Conservation (phyloP, 768 basidiomycete species). For the Mycena olivaceomarginata region DNA sequence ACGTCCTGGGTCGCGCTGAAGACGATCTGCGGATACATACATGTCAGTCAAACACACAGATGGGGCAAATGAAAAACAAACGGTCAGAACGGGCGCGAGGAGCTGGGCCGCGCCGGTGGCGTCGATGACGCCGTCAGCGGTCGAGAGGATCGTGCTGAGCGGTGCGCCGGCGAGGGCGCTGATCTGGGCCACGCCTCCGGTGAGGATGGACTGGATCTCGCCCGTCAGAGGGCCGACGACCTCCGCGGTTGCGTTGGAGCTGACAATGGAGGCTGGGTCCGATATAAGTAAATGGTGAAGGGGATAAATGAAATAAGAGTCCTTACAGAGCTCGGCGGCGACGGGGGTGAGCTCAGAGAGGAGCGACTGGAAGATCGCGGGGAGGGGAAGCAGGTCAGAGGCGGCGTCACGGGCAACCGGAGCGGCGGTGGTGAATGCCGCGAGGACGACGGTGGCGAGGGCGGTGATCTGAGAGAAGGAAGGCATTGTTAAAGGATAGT, state of each 20-base stretch:
- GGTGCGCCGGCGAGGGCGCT: slow-evolving; percentile 35
- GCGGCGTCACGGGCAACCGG: slow-evolving; percentile 16
- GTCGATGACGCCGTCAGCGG: slow-evolving; percentile 36
- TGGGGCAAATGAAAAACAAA: background rate
- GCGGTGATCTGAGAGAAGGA: slow-evolving; percentile 37
- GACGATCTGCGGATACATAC: slow-evolving; percentile 14
- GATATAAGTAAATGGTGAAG: background rate
- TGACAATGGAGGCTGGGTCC: slow-evolving; percentile 28
- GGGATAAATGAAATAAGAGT: background rate
- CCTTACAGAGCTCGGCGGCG: slow-evolving; percentile 32
- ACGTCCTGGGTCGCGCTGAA: slow-evolving; percentile 24
- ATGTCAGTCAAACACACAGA: background rate
- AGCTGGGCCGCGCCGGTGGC: slow-evolving; percentile 30
- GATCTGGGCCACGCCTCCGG: slow-evolving; percentile 19
- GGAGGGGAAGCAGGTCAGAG: slow-evolving; percentile 28
- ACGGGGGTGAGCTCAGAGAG: slow-evolving; percentile 27
- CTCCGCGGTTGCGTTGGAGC: slow-evolving; percentile 30
- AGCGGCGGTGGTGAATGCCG: slow-evolving; percentile 34
- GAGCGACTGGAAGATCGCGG: slow-evolving; percentile 34
- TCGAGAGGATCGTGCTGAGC: slow-evolving; percentile 30
- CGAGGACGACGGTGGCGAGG: slow-evolving; percentile 38
- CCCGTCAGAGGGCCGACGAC: slow-evolving; percentile 28
- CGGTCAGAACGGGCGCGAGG: slow-evolving; percentile 31
- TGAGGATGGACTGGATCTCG: slow-evolving; percentile 19
- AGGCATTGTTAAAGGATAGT: slow-evolving; percentile 40